phyloP scores from a whole-genome alignment of 2,329 filamentous ascomycete genomes.

The Sclerotinia trifoliorum region DNA sequence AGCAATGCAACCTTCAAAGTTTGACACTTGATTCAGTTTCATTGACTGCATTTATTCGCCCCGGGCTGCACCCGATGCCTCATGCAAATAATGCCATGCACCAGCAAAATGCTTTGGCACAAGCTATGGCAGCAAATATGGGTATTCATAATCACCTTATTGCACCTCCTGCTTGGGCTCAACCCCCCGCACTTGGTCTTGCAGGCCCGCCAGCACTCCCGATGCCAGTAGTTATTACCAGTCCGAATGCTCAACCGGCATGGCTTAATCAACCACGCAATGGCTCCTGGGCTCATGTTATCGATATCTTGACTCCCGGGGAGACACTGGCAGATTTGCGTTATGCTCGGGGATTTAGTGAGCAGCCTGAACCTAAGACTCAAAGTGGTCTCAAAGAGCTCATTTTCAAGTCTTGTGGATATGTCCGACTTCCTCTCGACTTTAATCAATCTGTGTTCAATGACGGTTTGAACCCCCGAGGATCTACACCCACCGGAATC shows the following conservation, averaged over 20 bases:
- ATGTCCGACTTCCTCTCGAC: constrained; percentile 37
- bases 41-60: constrained; percentile 50
- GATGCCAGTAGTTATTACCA: constrained; percentile 15
- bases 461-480: constrained; percentile 6
- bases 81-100: constrained; percentile 20
- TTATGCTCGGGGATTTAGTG: constrained; percentile 40
- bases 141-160: not conserved
- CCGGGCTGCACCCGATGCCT: constrained; percentile 27
- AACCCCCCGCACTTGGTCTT: not conserved
- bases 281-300: constrained; percentile 51
- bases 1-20: constrained; percentile 48
- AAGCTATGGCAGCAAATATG: constrained; percentile 11
- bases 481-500: constrained; percentile 25
- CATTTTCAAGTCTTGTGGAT: constrained; percentile 38
- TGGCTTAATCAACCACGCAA: constrained; percentile 42
- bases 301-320: constrained; percentile 52
- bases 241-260: constrained; percentile 24
- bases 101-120: constrained; percentile 16
- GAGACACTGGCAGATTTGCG: constrained; percentile 45
- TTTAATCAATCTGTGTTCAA: constrained; percentile 36
- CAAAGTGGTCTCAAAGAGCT: constrained; percentile 32
- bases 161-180: not conserved
- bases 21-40: constrained; percentile 65
- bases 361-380: constrained; percentile 29
- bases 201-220: not conserved